Conservation (phyloP, 75 land plant species). For the Azolla pinnata region DNA sequence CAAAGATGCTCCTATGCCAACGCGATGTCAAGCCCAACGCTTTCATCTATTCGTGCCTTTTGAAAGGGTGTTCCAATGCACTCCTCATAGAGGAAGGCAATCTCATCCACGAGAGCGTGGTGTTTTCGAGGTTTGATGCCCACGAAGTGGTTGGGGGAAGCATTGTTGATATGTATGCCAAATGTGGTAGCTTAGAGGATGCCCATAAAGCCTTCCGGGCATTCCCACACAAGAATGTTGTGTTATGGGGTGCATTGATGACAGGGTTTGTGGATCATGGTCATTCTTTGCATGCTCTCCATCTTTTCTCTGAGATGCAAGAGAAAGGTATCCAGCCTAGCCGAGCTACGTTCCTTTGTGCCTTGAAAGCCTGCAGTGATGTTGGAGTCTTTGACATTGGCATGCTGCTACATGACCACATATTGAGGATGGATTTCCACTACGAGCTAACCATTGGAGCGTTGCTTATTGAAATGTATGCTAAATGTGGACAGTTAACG, state of each 20-base stretch:
- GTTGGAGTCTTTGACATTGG: conserved; percentile 3
- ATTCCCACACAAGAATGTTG: neutral
- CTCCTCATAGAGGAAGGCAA: too few species aligned
- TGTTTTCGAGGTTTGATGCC: too few species aligned
- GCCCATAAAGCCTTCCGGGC: neutral
- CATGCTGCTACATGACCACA: conserved; percentile 4
- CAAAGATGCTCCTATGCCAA: too few species aligned
- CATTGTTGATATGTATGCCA: conserved; percentile 3
- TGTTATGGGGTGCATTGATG: neutral
- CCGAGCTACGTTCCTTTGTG: conserved; percentile 5
- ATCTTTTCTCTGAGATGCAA: conserved; percentile 13
- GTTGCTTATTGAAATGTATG: too few species aligned
- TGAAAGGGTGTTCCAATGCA: too few species aligned
- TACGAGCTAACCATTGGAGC: too few species aligned
- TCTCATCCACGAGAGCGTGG: too few species aligned
- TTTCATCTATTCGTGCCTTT: too few species aligned
- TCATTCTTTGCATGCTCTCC: conserved; percentile 1
- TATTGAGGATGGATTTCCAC: too few species aligned
- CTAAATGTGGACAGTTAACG: too few species aligned
- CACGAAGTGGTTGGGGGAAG: too few species aligned
- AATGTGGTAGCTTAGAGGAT: conserved; percentile 1
- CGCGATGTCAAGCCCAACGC: too few species aligned
- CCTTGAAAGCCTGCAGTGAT: conserved; percentile 7
- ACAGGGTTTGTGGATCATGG: neutral
- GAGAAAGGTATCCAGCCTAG: conserved; percentile 3